Evolutionary conservation across 2,329 filamentous ascomycete species (phyloP), one percentile per base, ranked within the genome.

Genomic region (Calonectria leucothoes): DNA sequence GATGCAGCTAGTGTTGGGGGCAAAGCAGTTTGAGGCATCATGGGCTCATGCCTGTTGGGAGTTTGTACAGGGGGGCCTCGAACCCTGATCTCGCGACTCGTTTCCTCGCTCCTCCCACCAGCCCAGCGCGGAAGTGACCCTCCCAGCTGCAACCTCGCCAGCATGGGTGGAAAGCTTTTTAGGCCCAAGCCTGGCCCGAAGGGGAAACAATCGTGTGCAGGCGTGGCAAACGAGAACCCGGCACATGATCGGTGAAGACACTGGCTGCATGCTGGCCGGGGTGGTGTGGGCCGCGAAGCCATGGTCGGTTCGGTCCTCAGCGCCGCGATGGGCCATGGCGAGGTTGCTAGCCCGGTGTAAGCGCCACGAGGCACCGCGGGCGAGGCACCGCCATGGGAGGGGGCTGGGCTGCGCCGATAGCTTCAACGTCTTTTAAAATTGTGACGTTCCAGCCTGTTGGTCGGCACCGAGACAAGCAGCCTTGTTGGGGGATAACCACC

Each of bases 111-210:
- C 35, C 35, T 12, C 11, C 35, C n/a, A n/a, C 35, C 35, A 37
- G 35, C 35, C 39, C 55, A 61, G 15, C 55, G 52, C 78, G n/a
- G n/a, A n/a, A 45, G 75, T 79, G 78, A 78, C 76, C 75, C 55
- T 61, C 73, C 76, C 74, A 76, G 73, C 66, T 39, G 66, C 48
- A 48, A 29, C 61, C 61, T 70, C 74, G 77, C 79, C 71, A 68
- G 72, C 70, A 49, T 52, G 66, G 70, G 66, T 72, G 17, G 59
- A 65, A 76, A 75, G 68, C 66, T 35, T 73, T 66, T 51, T 69
- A 55, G 70, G 29, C 63, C 42, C 42, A 39, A 69, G 51, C 78
- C 76, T 79, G 72, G 64, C 78, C 74, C 70, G 66, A 79, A 73
- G 69, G 74, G 77, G 77, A 72, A 77, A 69, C 49, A 61, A 59